Conservation (phyloP, 1,139 yeast species). For the Candida tetrigidarum region DNA sequence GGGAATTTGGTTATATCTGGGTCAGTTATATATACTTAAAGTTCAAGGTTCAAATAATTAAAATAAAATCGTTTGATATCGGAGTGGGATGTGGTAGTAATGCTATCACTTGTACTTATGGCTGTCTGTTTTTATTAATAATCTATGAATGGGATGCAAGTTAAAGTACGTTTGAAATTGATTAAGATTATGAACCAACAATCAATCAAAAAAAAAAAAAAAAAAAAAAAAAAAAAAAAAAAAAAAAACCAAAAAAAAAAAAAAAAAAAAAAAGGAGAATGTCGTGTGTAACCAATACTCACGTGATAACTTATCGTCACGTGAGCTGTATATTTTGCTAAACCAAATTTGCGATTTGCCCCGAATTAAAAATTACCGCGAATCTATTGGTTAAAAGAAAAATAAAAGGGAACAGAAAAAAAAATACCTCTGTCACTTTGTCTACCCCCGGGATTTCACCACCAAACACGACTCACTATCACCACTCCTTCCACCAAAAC, state of each 20-base stretch:
- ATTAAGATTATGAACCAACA: no score
- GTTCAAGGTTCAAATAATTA: no score
- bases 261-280: not conserved
- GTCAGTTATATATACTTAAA: no score
- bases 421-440: not conserved
- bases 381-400: conserved; percentile 8
- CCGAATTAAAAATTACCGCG: conserved; percentile 5
- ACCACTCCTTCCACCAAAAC: not conserved
- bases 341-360: not conserved
- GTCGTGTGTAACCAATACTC: not conserved
- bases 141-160: not conserved
- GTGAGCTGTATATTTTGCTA: not conserved
- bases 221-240: not conserved
- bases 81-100: not conserved
- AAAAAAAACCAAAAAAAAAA: not conserved
- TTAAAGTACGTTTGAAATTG: not conserved
- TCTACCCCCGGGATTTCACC: conserved; percentile 7
- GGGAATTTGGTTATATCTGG: no score
- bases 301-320: not conserved
- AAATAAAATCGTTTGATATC: not conserved
- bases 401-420: not conserved
- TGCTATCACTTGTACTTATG: not conserved
- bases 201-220: not conserved
- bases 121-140: not conserved
- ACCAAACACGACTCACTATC: not conserved